Evolutionary conservation across 495 filamentous ascomycete genomes (phyloP).

Genomic region (Monascus purpureus): DNA sequence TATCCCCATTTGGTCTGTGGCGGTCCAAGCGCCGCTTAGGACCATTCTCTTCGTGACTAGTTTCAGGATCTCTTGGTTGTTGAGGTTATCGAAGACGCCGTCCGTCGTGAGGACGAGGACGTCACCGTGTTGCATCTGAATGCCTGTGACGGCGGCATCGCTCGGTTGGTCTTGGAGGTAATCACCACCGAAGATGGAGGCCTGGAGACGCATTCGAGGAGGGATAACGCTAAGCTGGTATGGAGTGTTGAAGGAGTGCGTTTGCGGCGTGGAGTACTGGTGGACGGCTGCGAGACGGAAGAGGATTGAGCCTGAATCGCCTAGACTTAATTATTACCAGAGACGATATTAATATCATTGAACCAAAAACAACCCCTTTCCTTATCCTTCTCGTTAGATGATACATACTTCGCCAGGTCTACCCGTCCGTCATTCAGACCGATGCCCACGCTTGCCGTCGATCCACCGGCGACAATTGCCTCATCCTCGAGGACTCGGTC

Average conservation of each 20-base stretch:
- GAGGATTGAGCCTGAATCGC: conserved; percentile 90
- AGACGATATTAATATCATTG: too few species aligned
- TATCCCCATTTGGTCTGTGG: conserved; percentile 36
- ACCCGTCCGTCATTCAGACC: conserved; percentile 53
- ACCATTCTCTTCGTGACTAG: conserved; percentile 67
- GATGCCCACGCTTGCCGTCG: conserved; percentile 76
- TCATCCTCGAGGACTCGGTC: conserved; percentile 61
- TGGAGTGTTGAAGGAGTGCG: conserved; percentile 94
- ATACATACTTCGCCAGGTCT: conserved; percentile 71
- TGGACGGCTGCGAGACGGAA: conserved; percentile 72
- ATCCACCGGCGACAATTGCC: conserved; percentile 65
- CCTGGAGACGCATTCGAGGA: conserved; percentile 57
- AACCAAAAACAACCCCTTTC: too few species aligned
- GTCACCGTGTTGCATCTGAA: conserved; percentile 74
- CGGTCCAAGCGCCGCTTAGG: conserved; percentile 56
- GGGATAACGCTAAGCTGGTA: conserved; percentile 89
- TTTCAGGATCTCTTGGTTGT: conserved; percentile 69
- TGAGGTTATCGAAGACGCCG: conserved; percentile 95
- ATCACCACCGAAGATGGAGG: conserved; percentile 65
- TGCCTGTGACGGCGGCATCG: conserved; percentile 66
- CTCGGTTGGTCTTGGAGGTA: conserved; percentile 67
- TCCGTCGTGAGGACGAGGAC: conserved; percentile 85
- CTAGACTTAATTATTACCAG: conserved; percentile 49
- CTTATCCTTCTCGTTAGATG: too few species aligned
- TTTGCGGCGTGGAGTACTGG: conserved; percentile 71